Evolutionary conservation across 805 yeast genomes (phyloP).

Genomic region (Saccharomycodes ludwigii): DNA sequence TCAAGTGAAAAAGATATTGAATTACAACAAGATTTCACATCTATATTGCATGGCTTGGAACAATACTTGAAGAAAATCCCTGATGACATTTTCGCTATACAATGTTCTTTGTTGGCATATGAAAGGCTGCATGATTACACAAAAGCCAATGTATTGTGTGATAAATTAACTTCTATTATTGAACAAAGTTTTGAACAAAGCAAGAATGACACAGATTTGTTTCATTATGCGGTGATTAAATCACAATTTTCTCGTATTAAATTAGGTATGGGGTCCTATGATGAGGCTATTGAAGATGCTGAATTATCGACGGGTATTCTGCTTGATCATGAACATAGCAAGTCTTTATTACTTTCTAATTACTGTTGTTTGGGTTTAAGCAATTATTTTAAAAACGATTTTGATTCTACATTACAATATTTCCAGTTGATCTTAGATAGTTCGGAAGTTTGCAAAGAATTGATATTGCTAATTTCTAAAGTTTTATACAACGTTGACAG

Average conservation of each 20-base stretch:
- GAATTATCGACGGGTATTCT: constrained; percentile 40
- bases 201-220: constrained; percentile 36
- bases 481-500: constrained; percentile 67
- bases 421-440: constrained; percentile 49
- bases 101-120: constrained; percentile 39
- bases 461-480: constrained; percentile 67
- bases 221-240: constrained; percentile 45
- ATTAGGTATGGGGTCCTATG: constrained; percentile 47
- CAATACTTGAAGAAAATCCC: constrained; percentile 54
- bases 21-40: constrained; percentile 50
- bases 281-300: constrained; percentile 48
- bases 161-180: constrained; percentile 32
- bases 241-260: constrained; percentile 62
- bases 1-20: constrained; percentile 43
- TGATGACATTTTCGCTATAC: constrained; percentile 42
- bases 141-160: constrained; percentile 37
- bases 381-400: constrained; percentile 47
- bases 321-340: constrained; percentile 27
- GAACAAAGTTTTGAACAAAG: constrained; percentile 45
- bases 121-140: constrained; percentile 63
- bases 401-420: constrained; percentile 54
- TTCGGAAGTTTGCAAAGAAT: constrained; percentile 35
- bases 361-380: constrained; percentile 63
- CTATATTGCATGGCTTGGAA: constrained; percentile 55
- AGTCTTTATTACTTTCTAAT: constrained; percentile 37